Base-by-base conservation (phyloP, 1,284 basidiomycete species). In the Microbotryomycetes sp. region DNA sequence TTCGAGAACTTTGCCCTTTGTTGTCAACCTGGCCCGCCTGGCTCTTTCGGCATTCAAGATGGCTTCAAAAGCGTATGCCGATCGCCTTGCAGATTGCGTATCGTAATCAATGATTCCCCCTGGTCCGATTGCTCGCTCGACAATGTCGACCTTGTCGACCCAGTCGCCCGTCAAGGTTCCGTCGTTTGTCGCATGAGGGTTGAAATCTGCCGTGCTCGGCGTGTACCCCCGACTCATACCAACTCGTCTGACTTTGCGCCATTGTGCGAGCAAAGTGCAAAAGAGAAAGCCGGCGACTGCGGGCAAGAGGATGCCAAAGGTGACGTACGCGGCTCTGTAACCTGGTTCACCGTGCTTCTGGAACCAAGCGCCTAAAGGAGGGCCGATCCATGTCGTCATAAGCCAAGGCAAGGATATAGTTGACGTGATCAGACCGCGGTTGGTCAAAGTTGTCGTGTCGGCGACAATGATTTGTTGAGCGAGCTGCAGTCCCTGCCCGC, bases 341-440 rank as follows among this genome's bases (percentile, higher is more conserved):
- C 72, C 72, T 3, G 56, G 41, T n/a, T 70, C 69, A 26, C 72
- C 72, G 7, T 54, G 58, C 3, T 61, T 62, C 23, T 67, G 66
- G 56, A 73, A 71, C 35, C 57, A 57, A 1, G 69, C 58, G 3
- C 67, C 72, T n/a, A 73, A 53, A 0, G 65, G 58, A 2, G 72
- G 72, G 13, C 72, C 72, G 57, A 73, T 62, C 70, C 71, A 72
- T 23, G 69, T 70, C 24, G 72, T 72, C 21, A 71, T 23, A 29
- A 73, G 56, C 72, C 72, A 73, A 1, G 72, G 72, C 3, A 71
- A 60, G 18, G 71, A 71, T 31, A 73, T 69, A 11, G 72, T 73
- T 35, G 68, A 67, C 24, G 70, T 70, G 51, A 73, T 64, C 21
- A 73, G 59, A 13, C 66, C 72, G 27, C 72, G 72, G 27, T 70